Base-by-base conservation (phyloP, 2,329 filamentous ascomycete genomes). In the Alternaria longipes region DNA sequence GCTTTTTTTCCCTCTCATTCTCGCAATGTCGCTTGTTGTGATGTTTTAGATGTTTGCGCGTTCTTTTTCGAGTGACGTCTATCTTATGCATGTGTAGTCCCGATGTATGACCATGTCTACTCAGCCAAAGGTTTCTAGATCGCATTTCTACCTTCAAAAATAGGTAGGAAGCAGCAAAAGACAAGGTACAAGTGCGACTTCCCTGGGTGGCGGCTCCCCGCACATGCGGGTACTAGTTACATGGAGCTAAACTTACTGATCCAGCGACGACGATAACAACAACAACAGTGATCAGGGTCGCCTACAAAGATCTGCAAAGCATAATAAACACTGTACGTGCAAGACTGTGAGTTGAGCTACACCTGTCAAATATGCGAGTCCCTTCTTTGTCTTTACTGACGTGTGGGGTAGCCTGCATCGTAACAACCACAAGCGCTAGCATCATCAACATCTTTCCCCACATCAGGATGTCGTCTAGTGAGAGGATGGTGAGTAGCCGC, bases 391-490 rank as follows among this genome's bases (percentile, higher is more conserved):
- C 30, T 18, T 50, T 50, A n/a, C 32, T 50, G 32, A 50, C 46
- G 6, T 50, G 46, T 26, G 32, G 46, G 34, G 9, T 11, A 50
- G 46, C 20, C 32, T 50, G 32, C 20, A 50, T 50, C 46, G 24
- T 32, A 8, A 14, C 34, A 18, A 50, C 20, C 32, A 50, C 46
- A 38, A 16, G 30, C 20, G 46, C 46, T 22, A 50, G 46, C 18
- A 26, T 38, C 32, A 30, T 38, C 46, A 50, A 30, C 46, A 4
- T 50, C 20, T 50, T 36, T 14, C 46, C 46, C 20, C 46, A 50
- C 22, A 50, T 50, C 30, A 50, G 46, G 22, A 50, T 50, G 46
- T 50, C 46, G 46, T 50, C 46, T 12, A 38, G 5, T 7, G 46
- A 50, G 20, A 36, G 14, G 11, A 38, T 18, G 20, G 46, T 50